Percentiles rank a stretch among this genome's conserved stretches.
These are phyloP conservation scores for Puccinia horiana DNA, from an alignment of 1,284 basidiomycete species.

Conservation along the genomic window DNA sequence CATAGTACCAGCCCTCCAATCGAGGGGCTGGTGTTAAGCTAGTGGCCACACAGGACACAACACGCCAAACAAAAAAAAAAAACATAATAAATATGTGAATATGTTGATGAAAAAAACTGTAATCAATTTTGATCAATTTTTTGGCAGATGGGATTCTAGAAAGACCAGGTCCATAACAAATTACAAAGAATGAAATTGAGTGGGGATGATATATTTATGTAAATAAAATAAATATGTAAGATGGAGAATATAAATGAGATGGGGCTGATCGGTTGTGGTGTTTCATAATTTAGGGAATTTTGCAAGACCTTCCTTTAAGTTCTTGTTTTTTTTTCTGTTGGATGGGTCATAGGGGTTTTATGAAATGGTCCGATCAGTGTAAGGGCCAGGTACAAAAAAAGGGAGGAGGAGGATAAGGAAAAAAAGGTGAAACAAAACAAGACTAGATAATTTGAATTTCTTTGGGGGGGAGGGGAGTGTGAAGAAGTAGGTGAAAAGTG, in stretches of 20 bases:
- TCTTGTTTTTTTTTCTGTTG: neutral
- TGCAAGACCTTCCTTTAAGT: no score
- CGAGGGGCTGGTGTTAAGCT: no score
- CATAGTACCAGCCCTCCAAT: no score
- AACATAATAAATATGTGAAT: no score
- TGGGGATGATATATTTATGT: neutral
- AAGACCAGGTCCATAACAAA: neutral
- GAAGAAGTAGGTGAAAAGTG: neutral
- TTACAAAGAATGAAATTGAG: neutral
- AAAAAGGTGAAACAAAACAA: neutral
- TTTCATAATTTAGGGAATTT: neutral
- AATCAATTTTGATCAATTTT: neutral
- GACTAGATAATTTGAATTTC: neutral
- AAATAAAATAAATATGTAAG: no score
- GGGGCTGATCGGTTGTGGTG: neutral
- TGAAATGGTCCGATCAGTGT: neutral
- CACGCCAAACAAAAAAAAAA: no score
- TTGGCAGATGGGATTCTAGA: neutral
- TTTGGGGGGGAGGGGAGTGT: neutral
- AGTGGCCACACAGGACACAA: no score
- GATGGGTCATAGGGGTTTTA: neutral
- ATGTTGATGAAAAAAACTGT: no score
- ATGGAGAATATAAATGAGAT: neutral
- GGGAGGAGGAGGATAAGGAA: neutral
- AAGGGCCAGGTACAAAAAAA: constrained; percentile 5